phyloP scores from a whole-genome alignment of 176 grass and related monocot genomes.

The Phoenix roebelenii region DNA sequence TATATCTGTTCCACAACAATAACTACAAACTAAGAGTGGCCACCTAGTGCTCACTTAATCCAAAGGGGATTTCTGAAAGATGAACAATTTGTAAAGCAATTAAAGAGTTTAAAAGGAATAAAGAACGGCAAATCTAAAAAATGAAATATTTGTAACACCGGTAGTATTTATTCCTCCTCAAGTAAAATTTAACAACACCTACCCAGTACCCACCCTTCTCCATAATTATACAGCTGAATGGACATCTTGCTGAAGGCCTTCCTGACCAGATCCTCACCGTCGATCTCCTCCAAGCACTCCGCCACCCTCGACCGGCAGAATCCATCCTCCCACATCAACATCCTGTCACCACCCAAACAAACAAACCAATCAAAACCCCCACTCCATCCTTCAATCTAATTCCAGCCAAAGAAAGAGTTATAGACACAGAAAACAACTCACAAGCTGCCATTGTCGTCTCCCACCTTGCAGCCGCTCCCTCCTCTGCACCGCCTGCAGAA shows the following conservation, averaged over 20 bases:
- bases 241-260: constrained; percentile 99
- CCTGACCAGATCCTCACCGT: constrained; percentile 81
- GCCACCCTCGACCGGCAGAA: constrained; percentile 67
- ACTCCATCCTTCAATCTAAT: too few species aligned
- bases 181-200: constrained; percentile 46
- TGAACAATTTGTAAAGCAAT: too few species aligned
- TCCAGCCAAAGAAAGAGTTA: too few species aligned
- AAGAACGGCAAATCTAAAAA: too few species aligned
- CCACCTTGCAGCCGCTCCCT: constrained; percentile 93
- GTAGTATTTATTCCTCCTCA: not conserved
- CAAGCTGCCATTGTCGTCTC: constrained; percentile 98
- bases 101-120: too few species aligned
- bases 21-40: too few species aligned
- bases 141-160: too few species aligned
- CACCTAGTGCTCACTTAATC: too few species aligned
- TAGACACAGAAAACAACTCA: constrained; percentile 22
- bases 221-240: constrained; percentile 99
- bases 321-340: constrained; percentile 99
- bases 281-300: constrained; percentile 89
- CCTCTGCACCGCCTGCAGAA: constrained; percentile 69
- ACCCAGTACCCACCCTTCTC: constrained; percentile 99
- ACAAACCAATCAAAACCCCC: not conserved
- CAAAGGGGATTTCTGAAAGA: too few species aligned
- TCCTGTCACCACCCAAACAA: constrained; percentile 27
- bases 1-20: too few species aligned